phyloP scores from a whole-genome alignment of 306 rosid species.

The Arachis stenosperma region DNA sequence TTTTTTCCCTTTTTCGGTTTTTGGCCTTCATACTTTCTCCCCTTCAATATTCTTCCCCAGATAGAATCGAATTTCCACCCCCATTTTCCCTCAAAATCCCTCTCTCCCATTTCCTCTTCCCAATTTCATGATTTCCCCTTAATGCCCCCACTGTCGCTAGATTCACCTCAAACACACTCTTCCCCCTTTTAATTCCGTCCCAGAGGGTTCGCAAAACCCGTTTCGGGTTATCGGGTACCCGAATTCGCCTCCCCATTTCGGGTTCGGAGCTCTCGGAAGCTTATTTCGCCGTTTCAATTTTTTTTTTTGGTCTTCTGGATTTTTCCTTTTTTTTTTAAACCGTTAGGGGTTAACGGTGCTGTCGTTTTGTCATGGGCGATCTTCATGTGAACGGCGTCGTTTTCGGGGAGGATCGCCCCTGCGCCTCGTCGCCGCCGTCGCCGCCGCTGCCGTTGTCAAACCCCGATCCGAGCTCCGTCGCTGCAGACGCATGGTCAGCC shows the following conservation, averaged over 20 bases:
- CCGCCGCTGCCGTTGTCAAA: conserved; percentile 45
- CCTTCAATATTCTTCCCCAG: neutral
- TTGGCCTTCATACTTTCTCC: neutral
- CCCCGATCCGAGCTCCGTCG: conserved; percentile 46
- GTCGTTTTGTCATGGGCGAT: conserved; percentile 50
- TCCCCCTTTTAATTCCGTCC: neutral
- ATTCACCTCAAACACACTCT: neutral
- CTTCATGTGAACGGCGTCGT: conserved; percentile 50
- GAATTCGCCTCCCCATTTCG: neutral
- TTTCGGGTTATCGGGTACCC: conserved; percentile 1
- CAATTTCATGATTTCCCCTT: neutral
- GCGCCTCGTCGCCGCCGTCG: conserved; percentile 46
- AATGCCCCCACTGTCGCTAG: neutral
- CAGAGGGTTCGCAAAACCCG: neutral
- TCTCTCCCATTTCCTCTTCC: neutral
- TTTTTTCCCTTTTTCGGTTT: neutral
- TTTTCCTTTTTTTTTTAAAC: neutral
- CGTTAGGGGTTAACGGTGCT: neutral
- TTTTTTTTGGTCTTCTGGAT: neutral
- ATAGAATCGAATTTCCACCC: neutral
- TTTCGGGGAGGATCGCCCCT: conserved; percentile 56
- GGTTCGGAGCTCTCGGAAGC: neutral
- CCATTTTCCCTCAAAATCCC: neutral
- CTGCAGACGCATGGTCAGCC: conserved; percentile 38
- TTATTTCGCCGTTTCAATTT: neutral